Base-by-base conservation (phyloP, 2,329 filamentous ascomycete species). In the Trichoderma polysporum region DNA sequence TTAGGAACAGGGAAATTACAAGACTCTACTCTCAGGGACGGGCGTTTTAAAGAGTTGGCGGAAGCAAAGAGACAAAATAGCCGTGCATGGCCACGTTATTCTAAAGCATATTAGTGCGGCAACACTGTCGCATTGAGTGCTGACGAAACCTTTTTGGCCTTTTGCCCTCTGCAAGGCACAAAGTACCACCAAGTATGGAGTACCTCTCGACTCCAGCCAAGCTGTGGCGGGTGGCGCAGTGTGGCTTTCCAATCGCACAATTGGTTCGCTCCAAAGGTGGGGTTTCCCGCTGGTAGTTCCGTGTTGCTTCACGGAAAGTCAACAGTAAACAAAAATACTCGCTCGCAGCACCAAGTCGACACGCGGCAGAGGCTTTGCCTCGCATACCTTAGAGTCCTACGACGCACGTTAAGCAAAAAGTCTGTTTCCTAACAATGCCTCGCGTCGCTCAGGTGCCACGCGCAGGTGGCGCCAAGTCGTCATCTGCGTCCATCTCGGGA, bases 361-460 rank as follows among this genome's bases (percentile, higher is more conserved):
- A 52, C 54, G 54, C 63, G 47, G 27, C 41, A 53, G 63, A 66
- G 63, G 63, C 63, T 58, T 60, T 53, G 63, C 63, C 54, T 65
- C 37, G 22, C 39, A 50, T 27, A 22, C 22, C 41, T 59, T 25
- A 22, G 35, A 33, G 29, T 13, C 35, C 47, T 45, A 45, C 45
- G 35, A 53, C 52, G 53, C 53, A 37, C 31, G 31, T 2, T 12
- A 35, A 19, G 59, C 35, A 29, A 62, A 15, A 33, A 13, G 22
- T 7, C 39, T 53, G 53, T 33, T 19, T 31, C 13, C 25, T n/a
- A 17, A 33, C 74, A 67, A 88, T 88, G 86, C 83, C 86, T 80
- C 85, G 86, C 73, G 85, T 87, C 71, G 83, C 85, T 67, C 84
- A 87, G 73, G 80, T 77, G 37, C 82, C 84, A 70, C 85, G 85